Percentiles rank a stretch among this genome's conserved stretches.
phyloP scores from a whole-genome alignment of 768 basidiomycete genomes.

The Lactarius psammicola region DNA sequence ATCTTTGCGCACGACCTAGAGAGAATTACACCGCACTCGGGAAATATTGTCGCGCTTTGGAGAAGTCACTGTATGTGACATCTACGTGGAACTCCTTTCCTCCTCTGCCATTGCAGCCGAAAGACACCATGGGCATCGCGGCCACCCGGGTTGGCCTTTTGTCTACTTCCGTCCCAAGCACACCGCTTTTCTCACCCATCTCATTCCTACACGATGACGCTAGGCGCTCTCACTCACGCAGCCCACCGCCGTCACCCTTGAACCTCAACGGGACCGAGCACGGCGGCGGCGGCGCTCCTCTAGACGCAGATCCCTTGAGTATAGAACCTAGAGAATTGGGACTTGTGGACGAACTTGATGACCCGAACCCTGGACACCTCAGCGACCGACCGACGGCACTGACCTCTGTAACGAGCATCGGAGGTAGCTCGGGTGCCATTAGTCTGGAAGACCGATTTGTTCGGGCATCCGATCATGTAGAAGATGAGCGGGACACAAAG shows the following conservation, averaged over 20 bases:
- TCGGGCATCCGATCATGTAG: slow-evolving; percentile 38
- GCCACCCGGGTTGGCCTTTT: slow-evolving; percentile 46
- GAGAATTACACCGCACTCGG: slow-evolving; percentile 74
- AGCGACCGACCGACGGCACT: slow-evolving; percentile 76
- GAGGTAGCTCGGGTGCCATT: slow-evolving; percentile 46
- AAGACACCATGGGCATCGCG: slow-evolving; percentile 31
- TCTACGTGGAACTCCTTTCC: slow-evolving; percentile 76
- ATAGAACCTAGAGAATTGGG: slow-evolving; percentile 56
- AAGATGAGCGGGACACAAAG: slow-evolving; percentile 23
- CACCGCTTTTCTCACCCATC: slow-evolving; percentile 85
- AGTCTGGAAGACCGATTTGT: slow-evolving; percentile 66
- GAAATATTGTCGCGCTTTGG: slow-evolving; percentile 86
- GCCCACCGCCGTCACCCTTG: slow-evolving; percentile 75
- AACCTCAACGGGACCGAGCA: slow-evolving; percentile 44
- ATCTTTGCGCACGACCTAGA: slow-evolving; percentile 68
- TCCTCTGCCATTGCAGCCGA: slow-evolving; percentile 45
- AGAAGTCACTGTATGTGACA: slow-evolving; percentile 79
- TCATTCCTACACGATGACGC: slow-evolving; percentile 84
- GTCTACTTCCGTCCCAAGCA: slow-evolving; percentile 60
- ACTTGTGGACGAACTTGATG: slow-evolving; percentile 82
- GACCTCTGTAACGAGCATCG: slow-evolving; percentile 54
- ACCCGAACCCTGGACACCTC: slow-evolving; percentile 80
- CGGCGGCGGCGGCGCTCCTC: slow-evolving; percentile 34
- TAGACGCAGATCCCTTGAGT: slow-evolving; percentile 36
- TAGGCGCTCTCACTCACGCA: slow-evolving; percentile 73